Conservation (phyloP, 306 rosid genomes). For the Vicia faba region DNA sequence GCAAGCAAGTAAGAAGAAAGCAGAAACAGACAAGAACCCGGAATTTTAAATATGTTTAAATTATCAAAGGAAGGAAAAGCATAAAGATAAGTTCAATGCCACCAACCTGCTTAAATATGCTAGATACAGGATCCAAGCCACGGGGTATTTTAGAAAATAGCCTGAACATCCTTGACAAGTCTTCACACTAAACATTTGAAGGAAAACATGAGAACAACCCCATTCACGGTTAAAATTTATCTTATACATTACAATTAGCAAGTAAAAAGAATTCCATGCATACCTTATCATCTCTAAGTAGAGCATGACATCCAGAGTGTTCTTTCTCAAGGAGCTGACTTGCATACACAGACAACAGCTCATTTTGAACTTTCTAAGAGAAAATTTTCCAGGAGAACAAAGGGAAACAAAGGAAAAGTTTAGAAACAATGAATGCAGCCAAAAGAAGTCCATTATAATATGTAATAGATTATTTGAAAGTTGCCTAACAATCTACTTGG, state of each 20-base stretch:
- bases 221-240: slow-evolving; percentile 6
- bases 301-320: slow-evolving; percentile 88
- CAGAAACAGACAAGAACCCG: background rate
- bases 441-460: slow-evolving; percentile 12
- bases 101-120: slow-evolving; percentile 84
- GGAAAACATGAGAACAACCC: slow-evolving; percentile 12
- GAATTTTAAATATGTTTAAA: background rate
- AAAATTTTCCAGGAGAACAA: slow-evolving; percentile 26
- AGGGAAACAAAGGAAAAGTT: slow-evolving; percentile 26
- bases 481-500: slow-evolving; percentile 28
- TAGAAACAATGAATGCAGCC: slow-evolving; percentile 32
- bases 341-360: slow-evolving; percentile 71
- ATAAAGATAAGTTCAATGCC: slow-evolving; percentile 27
- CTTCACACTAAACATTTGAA: slow-evolving; percentile 62
- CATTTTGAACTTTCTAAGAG: slow-evolving; percentile 83
- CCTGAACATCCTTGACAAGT: slow-evolving; percentile 96
- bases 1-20: slow-evolving; percentile 24
- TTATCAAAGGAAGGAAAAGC: slow-evolving; percentile 14
- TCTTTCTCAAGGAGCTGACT: slow-evolving; percentile 91
- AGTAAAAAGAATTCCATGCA: slow-evolving; percentile 7
- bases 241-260: slow-evolving; percentile 2
- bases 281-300: slow-evolving; percentile 93
- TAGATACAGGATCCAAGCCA: slow-evolving; percentile 91
- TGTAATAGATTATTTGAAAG: background rate
- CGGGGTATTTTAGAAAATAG: slow-evolving; percentile 90